phyloP scores from a whole-genome alignment of 2,329 filamentous ascomycete species.

The Pseudogymnoascus sp. region DNA sequence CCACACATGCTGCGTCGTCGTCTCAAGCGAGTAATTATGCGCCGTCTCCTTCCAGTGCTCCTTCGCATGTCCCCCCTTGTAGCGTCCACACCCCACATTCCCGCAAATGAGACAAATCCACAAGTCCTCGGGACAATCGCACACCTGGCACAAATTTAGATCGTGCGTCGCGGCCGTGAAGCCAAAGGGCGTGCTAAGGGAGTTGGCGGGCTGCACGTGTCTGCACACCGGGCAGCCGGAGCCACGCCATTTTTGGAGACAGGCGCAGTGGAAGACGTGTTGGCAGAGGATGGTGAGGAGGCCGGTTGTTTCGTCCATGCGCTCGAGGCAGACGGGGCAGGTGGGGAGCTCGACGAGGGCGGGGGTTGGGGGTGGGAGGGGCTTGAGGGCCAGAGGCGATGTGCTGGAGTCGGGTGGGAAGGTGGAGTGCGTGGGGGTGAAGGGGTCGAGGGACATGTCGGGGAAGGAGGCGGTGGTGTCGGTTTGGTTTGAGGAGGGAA shows the following conservation, averaged over 20 bases:
- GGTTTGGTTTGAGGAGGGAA: constrained; percentile 38
- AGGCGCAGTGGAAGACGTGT: constrained; percentile 95
- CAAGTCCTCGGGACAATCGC: constrained; percentile 71
- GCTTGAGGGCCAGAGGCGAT: constrained; percentile 39
- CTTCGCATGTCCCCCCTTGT: constrained; percentile 89
- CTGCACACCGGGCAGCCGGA: constrained; percentile 90
- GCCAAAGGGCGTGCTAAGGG: constrained; percentile 24
- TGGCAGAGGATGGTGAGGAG: constrained; percentile 94
- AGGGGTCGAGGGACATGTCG: constrained; percentile 54
- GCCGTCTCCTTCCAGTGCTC: constrained; percentile 84
- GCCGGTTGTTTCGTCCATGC: constrained; percentile 87
- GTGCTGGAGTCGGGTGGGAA: constrained; percentile 15
- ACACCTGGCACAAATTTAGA: constrained; percentile 71
- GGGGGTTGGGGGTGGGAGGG: constrained; percentile 62
- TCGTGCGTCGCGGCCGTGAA: constrained; percentile 33
- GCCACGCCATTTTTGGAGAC: constrained; percentile 91
- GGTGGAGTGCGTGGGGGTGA: constrained; percentile 38
- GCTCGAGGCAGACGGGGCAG: constrained; percentile 90
- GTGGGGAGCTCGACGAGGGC: constrained; percentile 86
- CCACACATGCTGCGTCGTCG: constrained; percentile 93
- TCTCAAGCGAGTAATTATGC: constrained; percentile 87
- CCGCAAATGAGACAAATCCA: constrained; percentile 97
- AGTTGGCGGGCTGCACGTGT: constrained; percentile 62
- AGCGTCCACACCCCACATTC: constrained; percentile 85
- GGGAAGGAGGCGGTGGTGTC: constrained; percentile 44